Conservation (phyloP, 352 stramenopile species). For the Pythium aristosporum region DNA sequence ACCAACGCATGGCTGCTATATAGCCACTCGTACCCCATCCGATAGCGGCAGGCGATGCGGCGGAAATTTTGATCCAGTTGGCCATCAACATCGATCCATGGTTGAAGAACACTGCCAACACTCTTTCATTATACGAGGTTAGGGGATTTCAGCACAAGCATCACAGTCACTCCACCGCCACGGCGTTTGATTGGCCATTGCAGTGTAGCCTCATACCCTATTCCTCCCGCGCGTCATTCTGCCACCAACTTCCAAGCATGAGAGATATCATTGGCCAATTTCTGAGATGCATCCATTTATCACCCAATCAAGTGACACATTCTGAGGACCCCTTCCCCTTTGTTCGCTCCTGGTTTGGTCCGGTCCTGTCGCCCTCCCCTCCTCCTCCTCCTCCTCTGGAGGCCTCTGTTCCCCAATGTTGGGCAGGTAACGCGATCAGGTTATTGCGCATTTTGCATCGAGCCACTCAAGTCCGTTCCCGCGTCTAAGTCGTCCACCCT, state of each 20-base stretch:
- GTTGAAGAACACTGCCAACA: background rate
- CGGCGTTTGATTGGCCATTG: background rate
- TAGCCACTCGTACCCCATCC: too few species aligned
- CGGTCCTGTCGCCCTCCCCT: background rate
- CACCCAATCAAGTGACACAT: background rate
- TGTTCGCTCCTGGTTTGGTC: background rate
- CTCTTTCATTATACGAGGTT: background rate
- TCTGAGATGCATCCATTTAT: background rate
- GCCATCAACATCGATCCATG: too few species aligned
- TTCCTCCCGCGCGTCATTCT: background rate
- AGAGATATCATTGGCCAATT: background rate
- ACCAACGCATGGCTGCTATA: too few species aligned
- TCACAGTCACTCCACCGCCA: background rate
- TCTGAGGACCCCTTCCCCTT: background rate
- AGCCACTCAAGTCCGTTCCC: constrained; percentile 11
- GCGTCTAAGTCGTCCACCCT: constrained; percentile 2
- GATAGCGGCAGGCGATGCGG: too few species aligned
- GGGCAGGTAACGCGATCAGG: constrained; percentile 63
- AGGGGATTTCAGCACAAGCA: constrained; percentile 1
- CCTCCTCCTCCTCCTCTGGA: background rate
- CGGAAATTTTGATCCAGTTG: too few species aligned
- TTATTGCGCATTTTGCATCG: constrained; percentile 59
- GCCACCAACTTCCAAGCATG: background rate
- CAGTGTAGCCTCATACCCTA: background rate
- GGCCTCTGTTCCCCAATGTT: background rate